Evolutionary conservation across 2,329 filamentous ascomycete species (phyloP).

Genomic region (Mollisiaceae sp.): DNA sequence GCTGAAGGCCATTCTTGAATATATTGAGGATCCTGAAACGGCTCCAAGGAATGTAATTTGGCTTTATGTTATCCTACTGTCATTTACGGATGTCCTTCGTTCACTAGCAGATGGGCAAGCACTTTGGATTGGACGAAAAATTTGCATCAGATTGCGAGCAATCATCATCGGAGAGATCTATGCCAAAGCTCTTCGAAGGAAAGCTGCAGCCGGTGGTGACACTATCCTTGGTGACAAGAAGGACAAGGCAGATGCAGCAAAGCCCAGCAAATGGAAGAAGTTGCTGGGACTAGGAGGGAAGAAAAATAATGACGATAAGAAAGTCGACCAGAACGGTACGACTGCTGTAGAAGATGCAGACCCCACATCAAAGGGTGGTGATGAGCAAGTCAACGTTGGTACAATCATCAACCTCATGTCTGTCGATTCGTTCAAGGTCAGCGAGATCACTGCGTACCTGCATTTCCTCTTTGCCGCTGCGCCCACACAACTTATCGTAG

Average conservation of each 20-base stretch:
- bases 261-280: conserved; percentile 51
- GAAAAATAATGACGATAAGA: conserved; percentile 50
- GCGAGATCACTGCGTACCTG: conserved; percentile 90
- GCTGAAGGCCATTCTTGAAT: conserved; percentile 88
- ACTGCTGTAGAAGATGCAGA: conserved; percentile 16
- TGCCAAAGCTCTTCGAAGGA: conserved; percentile 89
- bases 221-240: conserved; percentile 67
- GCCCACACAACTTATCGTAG: conserved; percentile 84
- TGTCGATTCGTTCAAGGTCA: conserved; percentile 98
- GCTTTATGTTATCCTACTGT: conserved; percentile 92
- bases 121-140: conserved; percentile 90
- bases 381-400: conserved; percentile 86
- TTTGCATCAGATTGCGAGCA: conserved; percentile 90
- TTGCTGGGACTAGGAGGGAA: conserved; percentile 58
- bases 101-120: conserved; percentile 85
- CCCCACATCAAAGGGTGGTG: conserved; percentile 45
- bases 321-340: conserved; percentile 39
- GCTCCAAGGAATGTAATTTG: conserved; percentile 88
- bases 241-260: conserved; percentile 52
- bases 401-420: conserved; percentile 99
- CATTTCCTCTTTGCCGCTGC: conserved; percentile 95
- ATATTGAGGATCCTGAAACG: conserved; percentile 80
- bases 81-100: conserved; percentile 79
- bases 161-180: conserved; percentile 98
- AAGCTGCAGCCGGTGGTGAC: conserved; percentile 80